Percentiles rank a stretch among this genome's conserved stretches.
Conservation (phyloP, 257 asterid genomes). For the Solanum etuberosum region DNA sequence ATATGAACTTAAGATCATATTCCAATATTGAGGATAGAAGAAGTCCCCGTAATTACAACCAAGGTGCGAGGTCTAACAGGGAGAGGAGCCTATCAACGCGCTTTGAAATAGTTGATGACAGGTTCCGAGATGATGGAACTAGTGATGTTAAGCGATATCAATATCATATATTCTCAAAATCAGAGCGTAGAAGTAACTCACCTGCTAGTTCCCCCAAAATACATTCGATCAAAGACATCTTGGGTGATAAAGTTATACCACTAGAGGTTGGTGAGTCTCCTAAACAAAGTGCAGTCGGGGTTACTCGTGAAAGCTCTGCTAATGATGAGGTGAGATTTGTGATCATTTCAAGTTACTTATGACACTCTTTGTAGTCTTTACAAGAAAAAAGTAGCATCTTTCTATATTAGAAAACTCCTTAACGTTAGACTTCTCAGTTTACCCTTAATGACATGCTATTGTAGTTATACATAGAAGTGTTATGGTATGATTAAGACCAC, state of each 20-base stretch:
- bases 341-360: neutral
- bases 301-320: slow-evolving; percentile 14
- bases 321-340: slow-evolving; percentile 29
- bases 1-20: slow-evolving; percentile 22
- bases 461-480: neutral
- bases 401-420: neutral
- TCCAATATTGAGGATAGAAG: slow-evolving; percentile 36
- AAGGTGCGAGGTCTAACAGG: slow-evolving; percentile 21
- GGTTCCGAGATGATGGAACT: slow-evolving; percentile 60
- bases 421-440: neutral
- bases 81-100: slow-evolving; percentile 26
- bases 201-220: slow-evolving; percentile 26
- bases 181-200: slow-evolving; percentile 36
- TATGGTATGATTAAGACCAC: neutral
- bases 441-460: neutral
- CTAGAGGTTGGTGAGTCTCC: slow-evolving; percentile 33
- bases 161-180: slow-evolving; percentile 13
- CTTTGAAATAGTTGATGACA: slow-evolving; percentile 86
- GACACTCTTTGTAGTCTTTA: neutral
- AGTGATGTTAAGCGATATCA: slow-evolving; percentile 34
- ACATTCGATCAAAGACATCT: slow-evolving; percentile 20
- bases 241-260: slow-evolving; percentile 29
- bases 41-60: slow-evolving; percentile 26
- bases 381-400: neutral
- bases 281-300: slow-evolving; percentile 11